A percentile compares a stretch with the other conserved stretches of the same genome.
These are phyloP conservation scores for Aspergillus fijiensis DNA, from an alignment of 2,329 filamentous ascomycete species.

Conservation along the genomic window DNA sequence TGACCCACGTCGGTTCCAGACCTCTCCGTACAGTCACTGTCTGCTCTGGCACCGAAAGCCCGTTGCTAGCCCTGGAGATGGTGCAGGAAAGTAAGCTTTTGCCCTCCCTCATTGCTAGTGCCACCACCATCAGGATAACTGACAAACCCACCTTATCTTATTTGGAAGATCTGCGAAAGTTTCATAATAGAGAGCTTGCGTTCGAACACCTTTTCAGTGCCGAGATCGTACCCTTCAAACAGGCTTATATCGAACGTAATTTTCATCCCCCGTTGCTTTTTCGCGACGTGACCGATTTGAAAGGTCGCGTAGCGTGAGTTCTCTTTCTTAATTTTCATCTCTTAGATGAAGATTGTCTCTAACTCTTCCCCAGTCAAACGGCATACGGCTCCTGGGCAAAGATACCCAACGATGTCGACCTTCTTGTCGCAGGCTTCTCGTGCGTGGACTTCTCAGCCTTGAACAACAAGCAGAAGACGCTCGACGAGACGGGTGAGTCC, in stretches of 20 bases:
- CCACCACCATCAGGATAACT: not conserved
- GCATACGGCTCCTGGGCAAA: constrained; percentile 61
- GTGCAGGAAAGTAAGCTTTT: constrained; percentile 48
- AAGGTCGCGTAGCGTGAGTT: constrained; percentile 50
- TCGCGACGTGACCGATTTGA: constrained; percentile 59
- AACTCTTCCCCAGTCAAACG: constrained; percentile 50
- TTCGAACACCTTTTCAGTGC: constrained; percentile 61
- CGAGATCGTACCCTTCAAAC: constrained; percentile 64
- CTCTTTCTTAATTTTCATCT: not conserved
- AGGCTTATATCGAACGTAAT: constrained; percentile 64
- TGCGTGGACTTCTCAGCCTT: constrained; percentile 73
- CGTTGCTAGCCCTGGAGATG: constrained; percentile 64
- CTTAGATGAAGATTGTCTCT: not conserved
- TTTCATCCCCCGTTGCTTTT: constrained; percentile 55
- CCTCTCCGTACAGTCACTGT: constrained; percentile 65
- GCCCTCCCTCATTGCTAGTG: not conserved
- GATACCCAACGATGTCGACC: constrained; percentile 60
- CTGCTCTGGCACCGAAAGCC: constrained; percentile 76
- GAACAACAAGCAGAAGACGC: constrained; percentile 57
- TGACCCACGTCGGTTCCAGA: constrained; percentile 31
- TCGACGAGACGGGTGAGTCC: constrained; percentile 62
- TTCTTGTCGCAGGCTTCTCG: constrained; percentile 70
- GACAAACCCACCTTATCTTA: not conserved
- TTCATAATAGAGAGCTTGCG: constrained; percentile 39
- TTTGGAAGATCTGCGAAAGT: constrained; percentile 32